Evolutionary conservation across 495 filamentous ascomycete species (phyloP).

Genomic region (Endocarpon pusillum): DNA sequence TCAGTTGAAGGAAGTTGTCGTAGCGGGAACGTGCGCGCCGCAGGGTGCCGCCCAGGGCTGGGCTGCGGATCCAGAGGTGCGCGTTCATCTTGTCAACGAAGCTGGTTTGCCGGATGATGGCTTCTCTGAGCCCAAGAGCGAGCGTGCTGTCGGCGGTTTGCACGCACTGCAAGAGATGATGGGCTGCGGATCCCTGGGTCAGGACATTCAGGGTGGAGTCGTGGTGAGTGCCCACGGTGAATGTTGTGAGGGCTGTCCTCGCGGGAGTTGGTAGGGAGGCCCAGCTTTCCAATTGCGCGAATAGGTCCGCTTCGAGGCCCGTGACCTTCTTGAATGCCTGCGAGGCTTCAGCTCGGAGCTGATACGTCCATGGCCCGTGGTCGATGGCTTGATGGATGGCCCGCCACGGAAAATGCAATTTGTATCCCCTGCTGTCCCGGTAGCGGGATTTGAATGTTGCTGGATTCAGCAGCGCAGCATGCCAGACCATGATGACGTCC

Average conservation of each 20-base stretch:
- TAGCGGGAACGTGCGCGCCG: constrained; percentile 12
- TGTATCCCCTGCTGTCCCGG: no score
- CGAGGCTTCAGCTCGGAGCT: neutral
- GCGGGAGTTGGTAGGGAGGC: neutral
- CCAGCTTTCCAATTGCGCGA: no score
- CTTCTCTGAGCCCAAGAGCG: no score
- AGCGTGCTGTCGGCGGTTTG: no score
- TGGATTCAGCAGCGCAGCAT: neutral
- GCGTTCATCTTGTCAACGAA: constrained; percentile 15
- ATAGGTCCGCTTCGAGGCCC: neutral
- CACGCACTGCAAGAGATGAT: no score
- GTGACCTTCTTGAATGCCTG: neutral
- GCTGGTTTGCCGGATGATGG: constrained; percentile 9
- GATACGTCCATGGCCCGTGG: neutral
- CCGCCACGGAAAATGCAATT: neutral
- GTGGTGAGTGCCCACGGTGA: no score
- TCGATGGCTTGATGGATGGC: neutral
- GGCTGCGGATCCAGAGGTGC: constrained; percentile 17
- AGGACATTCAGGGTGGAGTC: neutral
- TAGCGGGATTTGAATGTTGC: no score
- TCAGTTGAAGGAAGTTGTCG: constrained; percentile 15
- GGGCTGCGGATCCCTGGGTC: neutral
- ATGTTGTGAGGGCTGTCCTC: neutral
- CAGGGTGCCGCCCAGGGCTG: constrained; percentile 14
- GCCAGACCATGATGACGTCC: constrained; percentile 1